Conservation (phyloP, 805 yeast species). For the Schizosaccharomyces octosporus region DNA sequence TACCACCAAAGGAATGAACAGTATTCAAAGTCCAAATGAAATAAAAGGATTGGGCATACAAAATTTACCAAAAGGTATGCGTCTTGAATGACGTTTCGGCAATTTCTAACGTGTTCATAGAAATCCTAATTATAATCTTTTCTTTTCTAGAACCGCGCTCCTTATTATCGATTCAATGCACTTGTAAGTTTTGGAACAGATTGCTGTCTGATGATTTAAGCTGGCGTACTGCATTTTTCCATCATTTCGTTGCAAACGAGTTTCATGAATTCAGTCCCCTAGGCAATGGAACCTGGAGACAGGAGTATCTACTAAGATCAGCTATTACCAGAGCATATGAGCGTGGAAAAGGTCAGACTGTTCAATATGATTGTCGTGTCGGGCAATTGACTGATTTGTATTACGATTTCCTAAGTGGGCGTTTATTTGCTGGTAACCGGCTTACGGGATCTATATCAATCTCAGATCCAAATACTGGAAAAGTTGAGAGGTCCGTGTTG, state of each 20-base stretch:
- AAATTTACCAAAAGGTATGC: not conserved
- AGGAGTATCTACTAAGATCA: not conserved
- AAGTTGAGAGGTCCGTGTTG: not conserved
- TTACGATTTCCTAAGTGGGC: not conserved
- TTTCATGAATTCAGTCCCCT: not conserved
- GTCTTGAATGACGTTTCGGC: too few relatives aligned
- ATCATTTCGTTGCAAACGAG: not conserved
- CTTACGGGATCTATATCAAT: not conserved
- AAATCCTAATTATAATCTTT: not conserved
- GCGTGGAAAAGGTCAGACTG: not conserved
- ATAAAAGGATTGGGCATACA: too few relatives aligned
- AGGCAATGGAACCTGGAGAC: slow-evolving; percentile 1
- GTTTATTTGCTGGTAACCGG: not conserved
- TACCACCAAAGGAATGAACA: too few relatives aligned
- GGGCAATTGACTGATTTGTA: not conserved
- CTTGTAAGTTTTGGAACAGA: not conserved
- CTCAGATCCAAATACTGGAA: not conserved
- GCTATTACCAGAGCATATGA: not conserved
- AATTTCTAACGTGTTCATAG: not conserved
- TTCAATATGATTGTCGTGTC: not conserved
- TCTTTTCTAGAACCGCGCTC: not conserved
- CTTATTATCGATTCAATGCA: not conserved
- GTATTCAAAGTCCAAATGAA: too few relatives aligned
- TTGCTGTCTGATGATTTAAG: not conserved
- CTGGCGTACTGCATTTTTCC: not conserved